Percentiles rank a stretch among this genome's conserved stretches.
phyloP scores from a whole-genome alignment of 2,329 filamentous ascomycete genomes.

The Fusarium luffae region DNA sequence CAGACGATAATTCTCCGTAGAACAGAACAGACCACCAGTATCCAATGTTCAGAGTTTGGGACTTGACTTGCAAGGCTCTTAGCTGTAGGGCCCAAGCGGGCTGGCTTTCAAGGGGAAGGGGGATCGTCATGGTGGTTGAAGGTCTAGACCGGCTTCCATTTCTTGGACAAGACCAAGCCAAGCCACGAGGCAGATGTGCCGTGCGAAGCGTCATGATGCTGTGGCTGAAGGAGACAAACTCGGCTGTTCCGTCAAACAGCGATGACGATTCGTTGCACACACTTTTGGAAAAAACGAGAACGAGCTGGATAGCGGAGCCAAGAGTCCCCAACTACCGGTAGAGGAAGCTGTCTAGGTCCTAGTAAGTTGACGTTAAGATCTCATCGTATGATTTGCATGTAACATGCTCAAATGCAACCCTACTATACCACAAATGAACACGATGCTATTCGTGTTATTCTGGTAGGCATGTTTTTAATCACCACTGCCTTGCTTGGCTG shows the following conservation, averaged over 20 bases:
- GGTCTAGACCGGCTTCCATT: conserved; percentile 24
- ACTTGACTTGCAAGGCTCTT: neutral
- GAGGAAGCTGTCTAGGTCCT: neutral
- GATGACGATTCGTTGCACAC: conserved; percentile 7
- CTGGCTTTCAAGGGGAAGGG: conserved; percentile 14
- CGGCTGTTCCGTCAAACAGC: conserved; percentile 28
- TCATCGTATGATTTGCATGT: conserved; percentile 32
- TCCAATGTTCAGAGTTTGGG: neutral
- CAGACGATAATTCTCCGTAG: conserved; percentile 30
- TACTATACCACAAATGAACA: conserved; percentile 4
- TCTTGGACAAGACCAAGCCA: conserved; percentile 13
- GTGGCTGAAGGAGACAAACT: conserved; percentile 21
- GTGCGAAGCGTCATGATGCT: conserved; percentile 25
- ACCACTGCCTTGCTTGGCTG: conserved; percentile 9
- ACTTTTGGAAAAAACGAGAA: neutral
- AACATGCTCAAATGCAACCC: conserved; percentile 13
- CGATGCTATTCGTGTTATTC: neutral
- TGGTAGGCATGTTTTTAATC: neutral
- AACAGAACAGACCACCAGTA: neutral
- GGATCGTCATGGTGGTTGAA: conserved; percentile 13
- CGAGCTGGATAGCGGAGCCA: conserved; percentile 26
- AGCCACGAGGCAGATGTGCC: conserved; percentile 30
- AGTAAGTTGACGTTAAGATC: neutral
- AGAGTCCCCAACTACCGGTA: neutral
- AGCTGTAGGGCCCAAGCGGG: neutral